These are phyloP conservation scores for Nothophaeocryptopus gaeumannii DNA, from an alignment of 2,329 filamentous ascomycete species.

Conservation along the genomic window DNA sequence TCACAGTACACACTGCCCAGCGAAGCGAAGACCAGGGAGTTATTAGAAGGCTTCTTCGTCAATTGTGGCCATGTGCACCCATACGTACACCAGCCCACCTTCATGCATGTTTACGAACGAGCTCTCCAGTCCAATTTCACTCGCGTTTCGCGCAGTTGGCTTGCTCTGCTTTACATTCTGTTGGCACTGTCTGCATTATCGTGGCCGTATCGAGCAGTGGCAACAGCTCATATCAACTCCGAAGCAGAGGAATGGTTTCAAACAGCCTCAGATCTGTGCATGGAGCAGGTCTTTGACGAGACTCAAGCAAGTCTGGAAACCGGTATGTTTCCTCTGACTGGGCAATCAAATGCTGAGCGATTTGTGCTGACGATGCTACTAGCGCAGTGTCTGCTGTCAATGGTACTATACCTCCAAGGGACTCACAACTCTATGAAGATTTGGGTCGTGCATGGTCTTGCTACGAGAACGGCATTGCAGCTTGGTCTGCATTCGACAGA, in stretches of 20 bases:
- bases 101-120: conserved; percentile 10
- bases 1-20: conserved; percentile 3
- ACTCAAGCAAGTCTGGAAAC: conserved; percentile 5
- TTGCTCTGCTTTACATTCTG: conserved; percentile 11
- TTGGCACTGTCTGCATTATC: conserved; percentile 6
- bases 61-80: conserved; percentile 10
- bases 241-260: conserved; percentile 10
- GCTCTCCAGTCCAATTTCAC: conserved; percentile 1
- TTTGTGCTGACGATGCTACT: neutral
- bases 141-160: conserved; percentile 7
- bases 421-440: conserved; percentile 7
- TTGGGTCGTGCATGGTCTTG: conserved; percentile 7
- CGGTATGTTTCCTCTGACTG: no score
- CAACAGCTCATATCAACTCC: neutral
- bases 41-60: conserved; percentile 2
- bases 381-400: conserved; percentile 4
- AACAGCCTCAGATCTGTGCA: conserved; percentile 3
- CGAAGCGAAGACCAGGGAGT: conserved; percentile 1
- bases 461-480: conserved; percentile 4
- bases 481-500: conserved; percentile 12
- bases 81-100: conserved; percentile 7
- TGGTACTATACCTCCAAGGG: conserved; percentile 10
- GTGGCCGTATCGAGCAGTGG: conserved; percentile 3
- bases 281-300: conserved; percentile 8
- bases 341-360: no score